Evolutionary conservation across 2,329 filamentous ascomycete species (phyloP), one percentile per base, ranked within the genome.

Genomic region (Calonectria pseudoturangicola): DNA sequence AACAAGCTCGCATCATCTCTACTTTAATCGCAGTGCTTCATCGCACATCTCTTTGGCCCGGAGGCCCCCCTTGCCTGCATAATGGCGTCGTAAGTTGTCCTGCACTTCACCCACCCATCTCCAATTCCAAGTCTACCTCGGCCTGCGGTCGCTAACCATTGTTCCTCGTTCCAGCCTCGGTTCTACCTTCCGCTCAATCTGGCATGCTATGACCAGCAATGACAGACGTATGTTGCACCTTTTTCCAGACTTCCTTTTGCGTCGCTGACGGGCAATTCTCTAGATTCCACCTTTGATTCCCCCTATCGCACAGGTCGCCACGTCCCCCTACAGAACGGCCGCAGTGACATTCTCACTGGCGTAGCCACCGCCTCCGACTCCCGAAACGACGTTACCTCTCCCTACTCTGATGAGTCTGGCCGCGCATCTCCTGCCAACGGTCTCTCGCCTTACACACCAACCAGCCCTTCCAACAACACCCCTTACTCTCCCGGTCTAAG

Each of bases 401-500:
- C 94, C 33, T 98, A 97, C 83, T 90, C 90, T 75, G 94, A 97
- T 82, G 95, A 97, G 76, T 86, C 88, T 39, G 86, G 86, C 67
- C 89, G 89, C 79, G 84, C 84, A 68, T 89, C 90, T 25, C 88
- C 88, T 70, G 84, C 88, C 48, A 85, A 75, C 47, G 73, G 75
- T n/a, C 45, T 67, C 18, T 73, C 76, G 80, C 86, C 85, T 21
- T 82, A 86, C 68, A 84, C 85, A 18, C 86, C 87, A 65, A 83
- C 88, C 67, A 89, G 89, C 78, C 88, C 91, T 75, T 89, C 91
- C 15, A 88, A 86, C 77, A 90, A 86, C 77, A 90, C 93, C 18
- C 94, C 95, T 56, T 98, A 98, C 85, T 97, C 96, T 0, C 96
- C 96, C 13, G 96, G 96, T 66, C 91, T 97, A 88, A 91, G 96